Evolutionary conservation across 129 eudicot species (phyloP), one percentile per base, ranked within the genome.

Genomic region (Artemisia argyi): DNA sequence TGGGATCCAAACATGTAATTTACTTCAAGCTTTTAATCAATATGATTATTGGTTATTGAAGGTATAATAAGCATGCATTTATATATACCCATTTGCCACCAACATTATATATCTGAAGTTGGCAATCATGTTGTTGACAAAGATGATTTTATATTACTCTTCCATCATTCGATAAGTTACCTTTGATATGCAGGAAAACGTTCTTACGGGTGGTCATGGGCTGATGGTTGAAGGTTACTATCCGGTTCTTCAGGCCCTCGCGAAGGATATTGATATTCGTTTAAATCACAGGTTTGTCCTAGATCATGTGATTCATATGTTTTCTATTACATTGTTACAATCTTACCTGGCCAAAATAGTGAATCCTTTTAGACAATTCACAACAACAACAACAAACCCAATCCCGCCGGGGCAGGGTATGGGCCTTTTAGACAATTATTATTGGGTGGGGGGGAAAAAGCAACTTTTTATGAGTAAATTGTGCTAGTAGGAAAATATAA

Each of bases 141-240:
- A 61, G 30, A 26, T 20, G 48, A 15, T 50, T n/a, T 50, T 51
- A 20, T 19, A 48, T 30, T 18, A 35, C 16, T 70, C 7, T 55
- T 39, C 32, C 32, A 18, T 5, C 9, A 51, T 20, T 30, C 11
- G 18, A 65, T 53, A 11, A 44, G 49, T 77, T 50, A 59, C 68
- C 68, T 28, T 79, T 14, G 7, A 71, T 80, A 48, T 72, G 82
- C 95, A 93, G 98, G 98, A 93, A 75, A 74, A 93, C 69, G 90
- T 93, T 39, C 97, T 93, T 11, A 60, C 98, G 52, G 98, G 98
- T 76, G 98, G 98, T 58, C 98, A 93, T 62, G 98, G 98, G 28
- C 85, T 93, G 42, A 90, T 93, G 98, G 95, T 85, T 52, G 90
- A 86, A 73, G 98, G 98, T 59, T 93, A 93, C 66, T 77, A 84